Base-by-base conservation (phyloP, 306 rosid species). In the Dalbergia oliveri region DNA sequence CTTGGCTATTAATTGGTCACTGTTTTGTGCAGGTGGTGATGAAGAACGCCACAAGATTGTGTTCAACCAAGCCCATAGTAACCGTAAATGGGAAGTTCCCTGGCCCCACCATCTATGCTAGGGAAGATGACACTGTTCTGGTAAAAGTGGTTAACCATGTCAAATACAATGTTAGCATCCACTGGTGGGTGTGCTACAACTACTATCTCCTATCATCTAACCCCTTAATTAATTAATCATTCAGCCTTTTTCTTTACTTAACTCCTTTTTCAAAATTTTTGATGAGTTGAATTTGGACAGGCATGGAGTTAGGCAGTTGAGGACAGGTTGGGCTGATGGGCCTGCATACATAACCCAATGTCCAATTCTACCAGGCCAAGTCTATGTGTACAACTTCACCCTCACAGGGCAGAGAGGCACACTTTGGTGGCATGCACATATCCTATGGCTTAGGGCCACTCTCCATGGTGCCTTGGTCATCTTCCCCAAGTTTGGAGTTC, bases 281-380 rank as follows among this genome's bases (percentile, higher is more conserved):
- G 71, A 53, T 75, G 33, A 62, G 56, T 5, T 41, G 21, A 75
- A 59, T 26, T 57, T 78, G 50, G 78, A 75, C 45, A 90, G 98
- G 98, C 98, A 94, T 62, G 97, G 98, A 11, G 54, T 94, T 0
- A 88, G 93, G 71, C 98, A 94, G 41, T 81, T 94, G 15, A 39
- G 94, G 43, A 84, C 90, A 0, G 97, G 98, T 1, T 94, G 98
- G 98, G 95, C 98, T 0, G 98, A 94, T 81, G 98, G 98, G 44
- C 98, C 98, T 0, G 98, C 98, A 9, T 94, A 88, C 73, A 90
- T 94, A 78, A 94, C 98, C 13, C 98, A 94, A 53, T 94, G 98
- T 73, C 98, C 98, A 9, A 92, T 94, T 81, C 94, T 90, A 77
- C 92, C 94, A 0, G 92, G 91, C 3, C 91, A 90, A 4, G 87